Evolutionary conservation across 495 filamentous ascomycete species (phyloP).

Genomic region (Penicillium bialowiezense): DNA sequence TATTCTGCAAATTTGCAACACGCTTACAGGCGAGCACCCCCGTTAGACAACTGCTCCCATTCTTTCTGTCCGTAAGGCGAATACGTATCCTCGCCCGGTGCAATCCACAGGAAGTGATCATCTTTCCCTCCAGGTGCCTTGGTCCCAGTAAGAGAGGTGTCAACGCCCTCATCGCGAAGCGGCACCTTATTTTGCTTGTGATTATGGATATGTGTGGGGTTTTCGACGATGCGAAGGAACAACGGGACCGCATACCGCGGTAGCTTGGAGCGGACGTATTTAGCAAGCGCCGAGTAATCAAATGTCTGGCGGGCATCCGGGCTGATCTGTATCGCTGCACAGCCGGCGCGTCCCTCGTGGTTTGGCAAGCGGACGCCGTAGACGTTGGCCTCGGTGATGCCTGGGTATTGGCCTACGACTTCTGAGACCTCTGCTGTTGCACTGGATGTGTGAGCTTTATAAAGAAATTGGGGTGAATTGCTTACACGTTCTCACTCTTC

Average conservation of each 20-base stretch:
- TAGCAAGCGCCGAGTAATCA: conserved; percentile 52
- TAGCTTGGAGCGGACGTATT: conserved; percentile 52
- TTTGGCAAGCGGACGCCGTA: conserved; percentile 71
- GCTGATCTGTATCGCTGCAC: conserved; percentile 53
- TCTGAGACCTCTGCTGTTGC: conserved; percentile 72
- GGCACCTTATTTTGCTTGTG: conserved; percentile 83
- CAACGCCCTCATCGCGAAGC: conserved; percentile 67
- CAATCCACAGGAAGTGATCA: conserved; percentile 55
- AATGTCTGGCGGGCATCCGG: conserved; percentile 41
- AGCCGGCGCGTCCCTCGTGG: conserved; percentile 71
- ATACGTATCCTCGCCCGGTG: conserved; percentile 52
- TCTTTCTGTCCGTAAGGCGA: conserved; percentile 54
- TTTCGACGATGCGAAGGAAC: conserved; percentile 63
- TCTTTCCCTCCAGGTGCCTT: conserved; percentile 50
- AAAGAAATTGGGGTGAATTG: too few relatives aligned
- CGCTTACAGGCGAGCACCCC: conserved; percentile 49
- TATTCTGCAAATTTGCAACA: too few relatives aligned
- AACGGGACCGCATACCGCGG: conserved; percentile 76
- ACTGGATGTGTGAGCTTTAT: conserved; percentile 9
- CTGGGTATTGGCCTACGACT: conserved; percentile 61
- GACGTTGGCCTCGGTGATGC: conserved; percentile 72
- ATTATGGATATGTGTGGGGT: conserved; percentile 67
- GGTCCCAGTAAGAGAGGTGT: conserved; percentile 47
- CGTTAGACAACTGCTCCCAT: conserved; percentile 53
- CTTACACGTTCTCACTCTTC: conserved; percentile 78